Evolutionary conservation across 2,329 filamentous ascomycete species (phyloP), one percentile per base, ranked within the genome.

Genomic region (Thelonectria olida): DNA sequence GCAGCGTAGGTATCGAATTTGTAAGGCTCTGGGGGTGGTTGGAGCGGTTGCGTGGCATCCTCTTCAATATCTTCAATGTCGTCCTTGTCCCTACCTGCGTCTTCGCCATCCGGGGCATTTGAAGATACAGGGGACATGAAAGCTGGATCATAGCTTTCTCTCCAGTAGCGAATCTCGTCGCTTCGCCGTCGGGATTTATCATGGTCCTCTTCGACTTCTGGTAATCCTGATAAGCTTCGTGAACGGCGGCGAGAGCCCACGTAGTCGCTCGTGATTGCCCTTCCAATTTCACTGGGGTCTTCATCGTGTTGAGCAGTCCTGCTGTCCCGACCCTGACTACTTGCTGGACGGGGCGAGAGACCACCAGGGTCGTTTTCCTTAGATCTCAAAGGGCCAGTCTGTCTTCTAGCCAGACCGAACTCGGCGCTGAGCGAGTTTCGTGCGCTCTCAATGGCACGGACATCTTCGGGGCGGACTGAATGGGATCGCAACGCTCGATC

Each of bases 91-190:
- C 68, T 57, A 22, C 68, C 72, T 0, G 65, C 56, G 9, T 78
- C 76, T 45, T 79, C 74, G 52, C 67, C 64, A 34, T 81, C 78
- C n/a, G 79, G 76, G 19, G 74, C 74, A 42, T 77, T 74, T 3
- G 84, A 85, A 4, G 84, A 84, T 28, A 83, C 74, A 0, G 85
- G 84, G 7, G 85, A 87, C 55, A 82, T 71, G 51, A 83, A 77
- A 1, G 79, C 80, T 1, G 80, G 80, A 45, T 82, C 83, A 64
- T 87, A 86, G 63, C 87, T 89, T 68, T 86, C 83, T 61, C 88
- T 81, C 86, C 87, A 89, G 68, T 86, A 87, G 12, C 85, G 83
- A 38, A 89, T 88, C 72, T 90, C 88, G 56, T 88, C 86, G 69
- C 86, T 89, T 27, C 87, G 82, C 34, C 86, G 82, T 42, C 86